Evolutionary conservation across 352 stramenopile species (phyloP), one percentile per base, ranked within the genome.

Genomic region (Phytopythium ostracodes): DNA sequence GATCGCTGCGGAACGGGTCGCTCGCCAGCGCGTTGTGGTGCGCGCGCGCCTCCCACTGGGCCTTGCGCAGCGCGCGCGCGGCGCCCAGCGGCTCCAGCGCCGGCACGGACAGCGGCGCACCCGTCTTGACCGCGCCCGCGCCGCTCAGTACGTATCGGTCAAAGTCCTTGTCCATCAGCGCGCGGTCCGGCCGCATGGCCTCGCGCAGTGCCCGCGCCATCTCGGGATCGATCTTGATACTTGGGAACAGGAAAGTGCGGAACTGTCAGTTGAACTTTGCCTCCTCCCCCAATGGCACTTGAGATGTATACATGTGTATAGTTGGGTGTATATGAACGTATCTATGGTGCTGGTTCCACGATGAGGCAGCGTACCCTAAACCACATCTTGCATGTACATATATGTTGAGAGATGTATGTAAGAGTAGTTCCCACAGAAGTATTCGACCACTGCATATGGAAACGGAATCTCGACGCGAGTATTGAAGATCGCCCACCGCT

Each of bases 131-230:
- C 40, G 84, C 27, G 9, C 67, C 74, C 31, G 77, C 60, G 0
- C 63, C 56, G 31, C 73, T 73, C 44, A 94, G 68, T 56, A 84
- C 80, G 66, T 94, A 92, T 58, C 80, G 72, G 58, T 92, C 83
- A 56, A 94, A 94, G 59, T 89, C 70, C 56, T 84, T 81, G 69
- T 92, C 84, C n/a, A 91, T 64, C 49, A 89, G 71, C 53, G 73
- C 63, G 60, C 75, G 78, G 54, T 89, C 61, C 58, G 89, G 72
- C 56, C 91, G 60, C 86, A 94, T 91, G 31, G 42, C 62, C 58
- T 58, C 57, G 25, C n/a, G 52, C 31, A 66, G 66, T 18, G 50
- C 40, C 25, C 18, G 31, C 43, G 40, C 36, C 62, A 63, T 64
- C 33, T 38, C 33, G 33, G 42, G 10, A 47, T 47, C 15, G 33